These are phyloP conservation scores for Amauroascus verrucosus DNA, from an alignment of 2,329 filamentous ascomycete genomes.

Conservation along the genomic window DNA sequence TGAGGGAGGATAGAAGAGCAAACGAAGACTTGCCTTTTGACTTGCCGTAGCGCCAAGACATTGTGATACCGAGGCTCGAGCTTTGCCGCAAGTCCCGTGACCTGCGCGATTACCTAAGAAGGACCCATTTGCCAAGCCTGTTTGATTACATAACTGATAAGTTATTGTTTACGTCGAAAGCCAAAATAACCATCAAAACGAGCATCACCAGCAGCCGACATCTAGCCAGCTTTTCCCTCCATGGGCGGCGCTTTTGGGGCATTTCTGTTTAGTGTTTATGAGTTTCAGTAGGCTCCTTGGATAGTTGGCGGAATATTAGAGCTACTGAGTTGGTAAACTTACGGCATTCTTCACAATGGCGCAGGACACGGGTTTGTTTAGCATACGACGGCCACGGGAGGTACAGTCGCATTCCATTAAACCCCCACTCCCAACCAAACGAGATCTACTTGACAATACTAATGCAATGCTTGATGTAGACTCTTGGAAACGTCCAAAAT, in stretches of 20 bases:
- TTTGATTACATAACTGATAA: constrained; percentile 3
- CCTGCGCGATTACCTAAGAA: constrained; percentile 22
- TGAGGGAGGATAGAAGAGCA: not conserved
- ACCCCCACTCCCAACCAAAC: not conserved
- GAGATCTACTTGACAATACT: constrained; percentile 5
- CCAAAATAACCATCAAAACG: not conserved
- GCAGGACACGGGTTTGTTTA: constrained; percentile 80
- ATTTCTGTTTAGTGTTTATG: not conserved
- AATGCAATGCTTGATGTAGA: constrained; percentile 39
- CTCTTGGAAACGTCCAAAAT: constrained; percentile 71
- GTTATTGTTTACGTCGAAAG: constrained; percentile 10
- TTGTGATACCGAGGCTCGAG: constrained; percentile 19
- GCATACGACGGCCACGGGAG: constrained; percentile 83
- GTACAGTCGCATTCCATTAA: constrained; percentile 42
- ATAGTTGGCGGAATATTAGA: not conserved
- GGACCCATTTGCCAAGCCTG: not conserved
- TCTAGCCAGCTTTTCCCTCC: not conserved
- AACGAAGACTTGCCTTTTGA: not conserved
- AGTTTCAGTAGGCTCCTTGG: too few relatives aligned
- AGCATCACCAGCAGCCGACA: not conserved
- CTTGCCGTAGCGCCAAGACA: constrained; percentile 2
- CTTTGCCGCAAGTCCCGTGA: constrained; percentile 23
- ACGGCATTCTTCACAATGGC: constrained; percentile 51
- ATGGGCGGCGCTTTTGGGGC: not conserved
- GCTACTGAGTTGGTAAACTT: constrained; percentile 21